A percentile compares a stretch with the other conserved stretches of the same genome.
phyloP scores from a whole-genome alignment of 2,329 filamentous ascomycete genomes.

The Alternaria postmessia region DNA sequence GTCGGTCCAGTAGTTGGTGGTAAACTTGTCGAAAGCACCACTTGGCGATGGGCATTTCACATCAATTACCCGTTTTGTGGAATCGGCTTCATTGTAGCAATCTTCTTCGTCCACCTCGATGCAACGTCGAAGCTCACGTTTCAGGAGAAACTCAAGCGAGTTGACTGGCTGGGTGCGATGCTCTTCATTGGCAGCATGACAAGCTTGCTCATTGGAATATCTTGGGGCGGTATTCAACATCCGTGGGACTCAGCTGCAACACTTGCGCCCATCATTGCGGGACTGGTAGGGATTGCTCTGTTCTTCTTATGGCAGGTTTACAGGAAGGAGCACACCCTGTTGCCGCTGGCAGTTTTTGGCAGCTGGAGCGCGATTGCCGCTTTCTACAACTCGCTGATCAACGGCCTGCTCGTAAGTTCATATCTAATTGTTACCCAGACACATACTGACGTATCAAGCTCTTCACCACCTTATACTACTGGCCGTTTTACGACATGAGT shows the following conservation, averaged over 20 bases:
- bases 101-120: conserved; percentile 34
- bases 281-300: conserved; percentile 38
- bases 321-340: conserved; percentile 46
- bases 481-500: conserved; percentile 53
- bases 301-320: conserved; percentile 50
- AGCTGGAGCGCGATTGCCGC: conserved; percentile 48
- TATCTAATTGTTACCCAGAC: background rate
- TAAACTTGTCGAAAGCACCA: conserved; percentile 59
- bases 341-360: conserved; percentile 51
- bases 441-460: conserved; percentile 39
- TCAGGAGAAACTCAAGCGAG: conserved; percentile 33
- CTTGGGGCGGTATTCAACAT: conserved; percentile 54
- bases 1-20: conserved; percentile 60
- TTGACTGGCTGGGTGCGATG: conserved; percentile 55
- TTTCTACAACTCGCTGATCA: conserved; percentile 53
- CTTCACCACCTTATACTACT: conserved; percentile 54
- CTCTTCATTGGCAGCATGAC: conserved; percentile 52
- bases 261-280: conserved; percentile 51
- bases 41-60: conserved; percentile 72
- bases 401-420: conserved; percentile 54
- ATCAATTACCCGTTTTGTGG: conserved; percentile 66
- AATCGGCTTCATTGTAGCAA: conserved; percentile 35
- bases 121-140: conserved; percentile 25
- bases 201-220: conserved; percentile 53
- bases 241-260: conserved; percentile 52